Evolutionary conservation across 805 yeast genomes (phyloP).

Genomic region (Cyberlindnera nakhonratchasimensis): DNA sequence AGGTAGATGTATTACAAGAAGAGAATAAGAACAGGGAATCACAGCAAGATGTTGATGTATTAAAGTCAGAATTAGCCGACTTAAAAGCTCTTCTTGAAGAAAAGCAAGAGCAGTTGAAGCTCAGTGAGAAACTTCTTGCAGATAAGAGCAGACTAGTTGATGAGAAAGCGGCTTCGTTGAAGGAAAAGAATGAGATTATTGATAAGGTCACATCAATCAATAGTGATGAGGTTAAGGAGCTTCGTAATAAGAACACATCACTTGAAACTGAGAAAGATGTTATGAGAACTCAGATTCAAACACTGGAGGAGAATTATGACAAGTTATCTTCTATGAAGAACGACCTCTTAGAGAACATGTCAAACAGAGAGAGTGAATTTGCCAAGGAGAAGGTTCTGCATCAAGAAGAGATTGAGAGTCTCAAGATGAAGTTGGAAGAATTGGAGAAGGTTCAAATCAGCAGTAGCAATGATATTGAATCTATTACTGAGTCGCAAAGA

Average conservation of each 20-base stretch:
- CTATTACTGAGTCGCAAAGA: not conserved
- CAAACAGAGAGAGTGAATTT: conserved; percentile 59
- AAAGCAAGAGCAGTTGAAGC: conserved; percentile 5
- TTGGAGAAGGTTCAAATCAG: conserved; percentile 46
- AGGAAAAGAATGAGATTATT: conserved; percentile 10
- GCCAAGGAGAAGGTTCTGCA: conserved; percentile 48
- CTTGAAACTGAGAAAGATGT: conserved; percentile 4
- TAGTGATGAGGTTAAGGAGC: not conserved
- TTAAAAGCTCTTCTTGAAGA: conserved; percentile 2
- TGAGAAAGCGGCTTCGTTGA: not conserved
- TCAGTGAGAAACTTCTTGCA: not conserved
- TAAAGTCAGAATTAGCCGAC: conserved; percentile 1
- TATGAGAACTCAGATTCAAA: conserved; percentile 7
- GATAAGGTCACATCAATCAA: not conserved
- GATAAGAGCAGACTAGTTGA: not conserved
- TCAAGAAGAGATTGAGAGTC: conserved; percentile 46
- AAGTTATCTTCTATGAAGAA: conserved; percentile 42
- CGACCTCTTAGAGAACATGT: conserved; percentile 65
- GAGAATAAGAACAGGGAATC: not conserved
- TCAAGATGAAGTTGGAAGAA: conserved; percentile 44
- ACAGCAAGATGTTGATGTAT: conserved; percentile 2
- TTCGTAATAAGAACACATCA: not conserved
- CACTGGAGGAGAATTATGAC: conserved; percentile 27
- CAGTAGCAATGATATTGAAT: conserved; percentile 1
- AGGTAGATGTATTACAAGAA: conserved; percentile 3